phyloP scores from a whole-genome alignment of 2,329 filamentous ascomycete species.

The Tolypocladium pustulatum region DNA sequence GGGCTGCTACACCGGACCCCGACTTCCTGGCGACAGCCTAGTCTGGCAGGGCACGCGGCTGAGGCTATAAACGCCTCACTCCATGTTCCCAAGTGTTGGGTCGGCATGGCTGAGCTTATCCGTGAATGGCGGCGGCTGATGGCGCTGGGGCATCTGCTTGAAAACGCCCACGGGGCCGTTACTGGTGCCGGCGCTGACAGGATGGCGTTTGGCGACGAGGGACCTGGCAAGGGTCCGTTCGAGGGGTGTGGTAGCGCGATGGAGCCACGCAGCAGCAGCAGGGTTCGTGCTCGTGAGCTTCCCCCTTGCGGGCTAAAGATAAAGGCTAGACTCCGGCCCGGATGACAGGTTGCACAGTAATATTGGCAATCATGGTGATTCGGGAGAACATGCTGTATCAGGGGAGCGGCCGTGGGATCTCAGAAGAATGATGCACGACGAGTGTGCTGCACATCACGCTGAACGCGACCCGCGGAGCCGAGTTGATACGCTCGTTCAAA shows the following conservation, averaged over 20 bases:
- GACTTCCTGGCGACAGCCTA: neutral
- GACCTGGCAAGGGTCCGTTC: neutral
- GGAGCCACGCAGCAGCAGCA: neutral
- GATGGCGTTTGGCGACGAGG: too few species aligned
- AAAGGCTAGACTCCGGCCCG: neutral
- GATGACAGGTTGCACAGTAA: neutral
- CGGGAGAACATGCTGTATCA: neutral
- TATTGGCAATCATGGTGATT: neutral
- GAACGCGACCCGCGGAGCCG: neutral
- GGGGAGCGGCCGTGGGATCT: neutral
- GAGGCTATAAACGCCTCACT: constrained; percentile 13
- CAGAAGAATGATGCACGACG: neutral
- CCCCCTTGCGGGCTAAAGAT: neutral
- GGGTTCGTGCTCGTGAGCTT: neutral
- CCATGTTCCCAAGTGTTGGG: constrained; percentile 18
- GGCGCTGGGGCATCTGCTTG: constrained; percentile 6
- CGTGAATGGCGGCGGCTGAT: constrained; percentile 20
- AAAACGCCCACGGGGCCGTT: neutral
- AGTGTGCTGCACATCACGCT: neutral
- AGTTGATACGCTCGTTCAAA: neutral
- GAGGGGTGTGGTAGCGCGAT: neutral
- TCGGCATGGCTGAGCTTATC: constrained; percentile 23
- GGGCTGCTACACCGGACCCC: neutral
- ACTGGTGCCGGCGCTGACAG: neutral
- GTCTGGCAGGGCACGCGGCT: neutral